Evolutionary conservation across 1,284 basidiomycete genomes (phyloP), one percentile per base, ranked within the genome.

Genomic region (Heterobasidion occidentale): DNA sequence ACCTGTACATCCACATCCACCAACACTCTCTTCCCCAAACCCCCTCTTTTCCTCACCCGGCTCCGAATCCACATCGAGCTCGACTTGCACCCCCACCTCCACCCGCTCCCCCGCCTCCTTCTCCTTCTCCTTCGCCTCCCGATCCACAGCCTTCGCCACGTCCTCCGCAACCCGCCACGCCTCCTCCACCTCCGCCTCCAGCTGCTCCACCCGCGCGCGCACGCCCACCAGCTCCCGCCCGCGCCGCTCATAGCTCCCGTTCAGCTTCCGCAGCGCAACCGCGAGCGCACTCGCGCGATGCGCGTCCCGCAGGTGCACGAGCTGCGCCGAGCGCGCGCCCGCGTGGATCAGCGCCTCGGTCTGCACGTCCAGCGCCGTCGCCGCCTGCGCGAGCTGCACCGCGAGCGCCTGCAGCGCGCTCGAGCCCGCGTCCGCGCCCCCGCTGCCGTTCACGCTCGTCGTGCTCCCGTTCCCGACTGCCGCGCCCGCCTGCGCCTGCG

Each of bases 81-180:
- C 27, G 3, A 3, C 27, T 27, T 27, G 27, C 27, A 27, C 12
- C 42, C 14, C 42, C 42, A 14, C 42, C 42, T 45, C 47, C 11
- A 53, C 55, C 17, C 36, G 8, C 14, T 56, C 52, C 34, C 54
- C 35, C 14, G 44, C 56, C 46, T 67, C 75, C 58, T 77, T 75
- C 49, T 74, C 74, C 46, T 80, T 70, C 33, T 74, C 72, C 53
- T 70, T 63, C 27, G 63, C 63, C 52, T 73, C 60, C 51, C 81
- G 78, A 64, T 89, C 85, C 62, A 89, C 76, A 65, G 89, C 86
- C 53, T 73, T 68, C 2, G 88, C 89, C 61, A 90, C 73, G 46
- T 78, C 79, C 63, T 89, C 84, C 1, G 88, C 89, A 58, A 85
- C 81, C 50, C 76, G 76, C 89, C 89, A 91, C 1, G 88, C 89